Evolutionary conservation across 2,329 filamentous ascomycete species (phyloP), one percentile per base, ranked within the genome.

Genomic region (Stagonosporopsis tanaceti): DNA sequence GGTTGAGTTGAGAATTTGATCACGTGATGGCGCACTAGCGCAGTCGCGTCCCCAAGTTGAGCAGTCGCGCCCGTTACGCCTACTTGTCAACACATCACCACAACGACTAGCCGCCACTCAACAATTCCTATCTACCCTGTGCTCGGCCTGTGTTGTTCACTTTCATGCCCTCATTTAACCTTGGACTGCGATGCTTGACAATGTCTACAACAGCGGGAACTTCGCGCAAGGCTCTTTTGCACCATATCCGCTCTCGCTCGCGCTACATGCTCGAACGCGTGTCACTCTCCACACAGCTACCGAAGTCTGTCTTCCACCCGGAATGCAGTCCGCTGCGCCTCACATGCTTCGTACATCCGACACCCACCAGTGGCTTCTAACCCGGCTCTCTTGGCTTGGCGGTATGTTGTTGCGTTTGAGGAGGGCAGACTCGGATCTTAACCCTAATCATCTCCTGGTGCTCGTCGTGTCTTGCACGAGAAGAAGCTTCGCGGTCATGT

Each of bases 391-490:
- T 79, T 79, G 80, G 82, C 81, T 77, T 77, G 73, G 70, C 57
- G 68, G 69, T 68, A 54, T 57, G 64, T 60, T 64, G 54, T 63
- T 60, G 67, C 66, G 71, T 73, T 73, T 76, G 80, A 79, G 79
- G 85, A 84, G 85, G 89, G 86, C 82, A 82, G 81, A 79, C 81
- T 89, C 88, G 92, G 91, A 93, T 93, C 91, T 93, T 96, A 97
- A 96, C 93, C 93, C 93, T 97, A 97, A 90, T 85, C 81, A 81
- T 78, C 81, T 77, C 81, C 87, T 90, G 90, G 91, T 88, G 87
- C 73, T 76, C 68, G 60, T 71, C 64, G 69, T 61, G 87, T 70
- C 53, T 74, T 62, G 60, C 64, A 69, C 86, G 82, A 63, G 50
- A 59, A 50, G 71, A 20, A 76, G 73, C 51, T 62, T 73, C 68